phyloP scores from a whole-genome alignment of 495 filamentous ascomycete genomes.

The Astrocystis sublimbata region DNA sequence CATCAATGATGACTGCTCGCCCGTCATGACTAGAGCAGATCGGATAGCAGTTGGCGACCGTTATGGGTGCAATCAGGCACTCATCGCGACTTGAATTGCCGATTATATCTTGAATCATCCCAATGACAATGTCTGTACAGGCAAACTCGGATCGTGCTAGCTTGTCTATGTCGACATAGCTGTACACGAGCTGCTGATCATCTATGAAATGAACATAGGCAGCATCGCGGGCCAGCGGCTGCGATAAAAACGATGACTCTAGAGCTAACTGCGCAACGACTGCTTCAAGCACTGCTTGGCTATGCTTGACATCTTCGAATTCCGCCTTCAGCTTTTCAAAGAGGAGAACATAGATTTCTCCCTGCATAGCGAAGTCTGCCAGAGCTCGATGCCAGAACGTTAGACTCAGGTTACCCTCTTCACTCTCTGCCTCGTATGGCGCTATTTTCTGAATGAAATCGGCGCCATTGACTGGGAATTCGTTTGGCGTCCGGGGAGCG shows the following conservation, averaged over 20 bases:
- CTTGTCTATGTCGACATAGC: slow-evolving; percentile 11
- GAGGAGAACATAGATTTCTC: background rate
- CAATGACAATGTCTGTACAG: slow-evolving; percentile 5
- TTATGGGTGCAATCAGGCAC: slow-evolving; percentile 11
- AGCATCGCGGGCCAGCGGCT: background rate
- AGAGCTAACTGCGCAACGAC: background rate
- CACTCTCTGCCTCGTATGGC: background rate
- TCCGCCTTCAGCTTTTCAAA: background rate
- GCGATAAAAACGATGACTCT: slow-evolving; percentile 12
- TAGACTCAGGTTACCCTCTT: slow-evolving; percentile 8
- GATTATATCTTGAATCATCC: slow-evolving; percentile 12
- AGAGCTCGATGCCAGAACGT: slow-evolving; percentile 7
- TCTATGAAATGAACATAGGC: slow-evolving; percentile 9
- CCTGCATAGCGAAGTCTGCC: slow-evolving; percentile 10
- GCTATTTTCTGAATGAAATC: background rate
- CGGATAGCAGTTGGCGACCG: slow-evolving; percentile 3
- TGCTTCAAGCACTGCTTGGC: background rate
- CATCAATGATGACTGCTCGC: slow-evolving; percentile 10
- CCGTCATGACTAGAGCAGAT: slow-evolving; percentile 2
- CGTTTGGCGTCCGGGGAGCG: background rate
- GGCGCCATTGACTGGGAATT: background rate
- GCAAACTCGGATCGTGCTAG: slow-evolving; percentile 10
- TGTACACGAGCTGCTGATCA: slow-evolving; percentile 12
- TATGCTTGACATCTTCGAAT: background rate
- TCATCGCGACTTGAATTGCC: background rate